phyloP scores from a whole-genome alignment of 2,329 filamentous ascomycete genomes.

The Pseudogymnoascus sp. region DNA sequence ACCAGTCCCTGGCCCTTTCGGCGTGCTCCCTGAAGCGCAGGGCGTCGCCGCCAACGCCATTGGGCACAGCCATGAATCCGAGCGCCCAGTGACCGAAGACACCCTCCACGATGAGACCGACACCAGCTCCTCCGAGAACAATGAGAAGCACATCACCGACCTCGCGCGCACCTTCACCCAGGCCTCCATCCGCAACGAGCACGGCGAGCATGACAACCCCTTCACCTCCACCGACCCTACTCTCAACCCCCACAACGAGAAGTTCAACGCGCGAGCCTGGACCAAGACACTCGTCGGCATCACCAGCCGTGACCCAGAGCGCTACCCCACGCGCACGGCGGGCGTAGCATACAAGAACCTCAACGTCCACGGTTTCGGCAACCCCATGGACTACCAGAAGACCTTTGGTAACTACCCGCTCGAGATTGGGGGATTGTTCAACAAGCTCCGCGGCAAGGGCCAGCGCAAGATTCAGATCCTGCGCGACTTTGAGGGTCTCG shows the following conservation, averaged over 20 bases:
- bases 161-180: slow-evolving; percentile 26
- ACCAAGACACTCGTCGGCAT: slow-evolving; percentile 49
- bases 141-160: slow-evolving; percentile 19
- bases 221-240: slow-evolving; percentile 46
- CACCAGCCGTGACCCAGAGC: slow-evolving; percentile 42
- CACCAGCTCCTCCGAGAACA: not conserved
- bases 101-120: not conserved
- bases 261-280: slow-evolving; percentile 54
- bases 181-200: slow-evolving; percentile 21
- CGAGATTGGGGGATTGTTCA: slow-evolving; percentile 39
- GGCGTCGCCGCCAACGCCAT: not conserved
- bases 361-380: slow-evolving; percentile 63
- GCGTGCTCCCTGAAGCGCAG: slow-evolving; percentile 2
- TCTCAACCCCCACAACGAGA: slow-evolving; percentile 46
- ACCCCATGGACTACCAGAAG: slow-evolving; percentile 65
- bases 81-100: slow-evolving; percentile 1
- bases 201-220: slow-evolving; percentile 39
- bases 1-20: not conserved
- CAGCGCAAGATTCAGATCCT: slow-evolving; percentile 53
- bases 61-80: not conserved
- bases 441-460: slow-evolving; percentile 44
- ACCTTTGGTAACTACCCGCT: slow-evolving; percentile 58
- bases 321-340: slow-evolving; percentile 52
- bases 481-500: slow-evolving; percentile 56
- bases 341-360: slow-evolving; percentile 63